Percentiles rank a stretch among this genome's conserved stretches.
Conservation (phyloP, 371 early-diverging fungal species). For the Paraphysoderma sedebokerense region DNA sequence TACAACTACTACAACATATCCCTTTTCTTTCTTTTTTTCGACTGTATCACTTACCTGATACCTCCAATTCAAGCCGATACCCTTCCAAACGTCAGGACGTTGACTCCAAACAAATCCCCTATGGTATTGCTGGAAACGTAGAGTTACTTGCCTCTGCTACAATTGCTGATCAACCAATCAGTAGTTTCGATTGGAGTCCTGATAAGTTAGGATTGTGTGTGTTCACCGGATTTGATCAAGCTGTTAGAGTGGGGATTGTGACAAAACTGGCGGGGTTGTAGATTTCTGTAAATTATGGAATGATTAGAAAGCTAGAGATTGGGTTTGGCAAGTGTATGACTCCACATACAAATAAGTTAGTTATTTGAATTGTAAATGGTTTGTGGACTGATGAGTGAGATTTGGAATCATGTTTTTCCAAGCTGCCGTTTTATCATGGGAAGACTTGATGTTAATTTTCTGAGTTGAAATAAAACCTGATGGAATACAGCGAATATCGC, state of each 20-base stretch:
- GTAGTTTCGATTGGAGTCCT: slow-evolving; percentile 25
- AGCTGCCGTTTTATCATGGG: too few relatives aligned
- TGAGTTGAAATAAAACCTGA: too few relatives aligned
- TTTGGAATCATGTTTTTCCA: too few relatives aligned
- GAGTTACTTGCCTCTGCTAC: slow-evolving; percentile 14
- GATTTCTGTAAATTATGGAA: too few relatives aligned
- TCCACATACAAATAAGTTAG: too few relatives aligned
- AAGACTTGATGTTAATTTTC: too few relatives aligned
- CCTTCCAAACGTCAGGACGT: slow-evolving; percentile 4
- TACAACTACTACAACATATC: not conserved
- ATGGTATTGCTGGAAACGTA: slow-evolving; percentile 13
- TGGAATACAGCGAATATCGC: too few relatives aligned
- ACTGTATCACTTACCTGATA: not conserved
- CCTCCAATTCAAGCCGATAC: slow-evolving; percentile 17
- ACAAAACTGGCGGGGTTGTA: slow-evolving; percentile 13
- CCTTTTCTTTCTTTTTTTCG: too few relatives aligned
- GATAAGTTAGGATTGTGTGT: slow-evolving; percentile 31
- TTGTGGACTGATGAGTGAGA: too few relatives aligned
- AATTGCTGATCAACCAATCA: slow-evolving; percentile 32
- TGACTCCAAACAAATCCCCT: slow-evolving; percentile 6
- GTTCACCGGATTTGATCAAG: slow-evolving; percentile 29
- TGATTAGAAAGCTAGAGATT: too few relatives aligned
- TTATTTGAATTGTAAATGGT: too few relatives aligned
- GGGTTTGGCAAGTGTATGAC: too few relatives aligned
- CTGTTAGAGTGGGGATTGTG: slow-evolving; percentile 24